These are phyloP conservation scores for Penicillium flavigenum DNA, from an alignment of 495 filamentous ascomycete genomes.

Conservation along the genomic window DNA sequence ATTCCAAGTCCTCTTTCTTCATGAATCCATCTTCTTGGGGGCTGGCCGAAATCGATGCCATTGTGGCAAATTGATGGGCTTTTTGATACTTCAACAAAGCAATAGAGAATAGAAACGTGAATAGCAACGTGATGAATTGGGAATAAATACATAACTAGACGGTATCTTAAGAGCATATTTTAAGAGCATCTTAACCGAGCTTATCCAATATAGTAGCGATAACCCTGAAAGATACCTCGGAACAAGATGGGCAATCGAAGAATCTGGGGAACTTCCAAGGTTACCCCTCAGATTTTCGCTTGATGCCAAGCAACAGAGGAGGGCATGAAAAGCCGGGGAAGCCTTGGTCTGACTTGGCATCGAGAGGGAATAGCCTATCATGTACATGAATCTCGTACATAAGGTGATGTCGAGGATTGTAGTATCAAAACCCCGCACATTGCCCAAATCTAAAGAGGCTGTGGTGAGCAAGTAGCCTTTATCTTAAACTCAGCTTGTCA, in stretches of 20 bases:
- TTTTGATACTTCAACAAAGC: neutral
- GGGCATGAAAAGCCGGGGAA: neutral
- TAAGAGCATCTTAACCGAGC: neutral
- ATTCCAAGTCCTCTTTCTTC: neutral
- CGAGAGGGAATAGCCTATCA: neutral
- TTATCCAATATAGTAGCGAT: neutral
- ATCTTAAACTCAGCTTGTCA: neutral
- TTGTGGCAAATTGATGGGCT: neutral
- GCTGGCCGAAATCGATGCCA: neutral
- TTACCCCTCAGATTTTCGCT: neutral
- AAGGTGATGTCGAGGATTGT: neutral
- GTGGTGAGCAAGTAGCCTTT: slow-evolving; percentile 1
- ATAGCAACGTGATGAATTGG: too few relatives aligned
- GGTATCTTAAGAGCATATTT: neutral
- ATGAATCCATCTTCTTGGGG: neutral
- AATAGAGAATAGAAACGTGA: neutral
- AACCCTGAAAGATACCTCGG: neutral
- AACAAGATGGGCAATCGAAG: neutral
- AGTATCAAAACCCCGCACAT: neutral
- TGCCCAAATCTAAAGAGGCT: neutral
- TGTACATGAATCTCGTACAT: neutral
- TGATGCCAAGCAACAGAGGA: neutral
- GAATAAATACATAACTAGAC: too few relatives aligned
- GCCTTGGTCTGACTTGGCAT: slow-evolving; percentile 1
- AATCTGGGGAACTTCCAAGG: neutral